These are phyloP conservation scores for Suhomyces bolitotheri DNA, from an alignment of 1,139 yeast species.

Conservation along the genomic window DNA sequence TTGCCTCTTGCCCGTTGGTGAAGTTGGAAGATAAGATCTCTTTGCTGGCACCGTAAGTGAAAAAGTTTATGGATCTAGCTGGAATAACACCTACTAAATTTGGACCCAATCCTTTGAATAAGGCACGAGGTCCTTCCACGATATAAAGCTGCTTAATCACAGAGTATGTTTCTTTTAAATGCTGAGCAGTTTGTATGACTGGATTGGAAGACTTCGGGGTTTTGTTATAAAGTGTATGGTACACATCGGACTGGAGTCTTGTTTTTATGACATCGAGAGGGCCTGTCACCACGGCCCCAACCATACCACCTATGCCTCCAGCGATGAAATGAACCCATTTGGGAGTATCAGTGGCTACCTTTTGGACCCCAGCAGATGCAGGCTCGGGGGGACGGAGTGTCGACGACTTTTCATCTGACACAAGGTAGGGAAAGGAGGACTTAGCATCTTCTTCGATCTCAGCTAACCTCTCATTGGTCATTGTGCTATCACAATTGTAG, in stretches of 20 bases:
- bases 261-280: slow-evolving; percentile 98
- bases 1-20: slow-evolving; percentile 73
- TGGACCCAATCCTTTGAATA: slow-evolving; percentile 95
- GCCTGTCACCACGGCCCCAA: slow-evolving; percentile 90
- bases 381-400: slow-evolving; percentile 39
- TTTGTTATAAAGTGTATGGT: slow-evolving; percentile 42
- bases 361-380: slow-evolving; percentile 18
- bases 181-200: slow-evolving; percentile 54
- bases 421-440: slow-evolving; percentile 61
- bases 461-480: slow-evolving; percentile 17
- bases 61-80: slow-evolving; percentile 94
- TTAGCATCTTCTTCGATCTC: slow-evolving; percentile 55
- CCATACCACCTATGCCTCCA: slow-evolving; percentile 98
- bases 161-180: slow-evolving; percentile 78
- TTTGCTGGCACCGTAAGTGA: slow-evolving; percentile 92
- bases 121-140: slow-evolving; percentile 79
- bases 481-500: slow-evolving; percentile 1
- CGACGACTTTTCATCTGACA: slow-evolving; percentile 67
- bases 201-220: slow-evolving; percentile 45
- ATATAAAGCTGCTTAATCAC: slow-evolving; percentile 69
- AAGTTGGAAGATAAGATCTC: slow-evolving; percentile 64
- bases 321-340: slow-evolving; percentile 99
- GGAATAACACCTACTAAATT: slow-evolving; percentile 98
- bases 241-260: slow-evolving; percentile 86
- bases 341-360: slow-evolving; percentile 29